phyloP scores from a whole-genome alignment of 2,329 filamentous ascomycete genomes.

The Xylogone sp. region DNA sequence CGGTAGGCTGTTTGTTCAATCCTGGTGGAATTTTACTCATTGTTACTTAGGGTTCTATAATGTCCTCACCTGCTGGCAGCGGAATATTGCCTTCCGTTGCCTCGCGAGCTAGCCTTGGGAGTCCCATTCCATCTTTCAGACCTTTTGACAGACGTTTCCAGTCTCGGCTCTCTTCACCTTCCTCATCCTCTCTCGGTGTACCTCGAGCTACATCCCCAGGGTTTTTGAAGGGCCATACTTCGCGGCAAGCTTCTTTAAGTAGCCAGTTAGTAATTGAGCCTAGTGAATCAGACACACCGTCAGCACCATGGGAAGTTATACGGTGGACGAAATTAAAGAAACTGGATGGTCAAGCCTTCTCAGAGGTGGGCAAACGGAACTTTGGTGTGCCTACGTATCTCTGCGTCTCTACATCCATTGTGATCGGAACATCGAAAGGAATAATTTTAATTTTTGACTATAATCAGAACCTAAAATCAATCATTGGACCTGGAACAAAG shows the following conservation, averaged over 20 bases:
- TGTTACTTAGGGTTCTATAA: constrained; percentile 49
- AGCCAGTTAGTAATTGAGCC: constrained; percentile 63
- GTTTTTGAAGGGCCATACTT: constrained; percentile 66
- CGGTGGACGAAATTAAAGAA: constrained; percentile 93
- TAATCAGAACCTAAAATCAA: constrained; percentile 89
- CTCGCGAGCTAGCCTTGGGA: constrained; percentile 60
- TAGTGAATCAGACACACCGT: constrained; percentile 55
- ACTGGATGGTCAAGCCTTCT: constrained; percentile 84
- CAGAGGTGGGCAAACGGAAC: constrained; percentile 85
- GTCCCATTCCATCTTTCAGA: constrained; percentile 77
- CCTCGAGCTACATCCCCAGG: constrained; percentile 68
- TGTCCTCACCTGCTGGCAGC: constrained; percentile 70
- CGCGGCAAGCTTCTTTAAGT: constrained; percentile 73
- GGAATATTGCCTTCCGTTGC: constrained; percentile 67
- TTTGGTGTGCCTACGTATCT: constrained; percentile 91
- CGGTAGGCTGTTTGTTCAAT: constrained; percentile 47
- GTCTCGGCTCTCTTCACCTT: constrained; percentile 58
- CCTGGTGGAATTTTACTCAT: not conserved
- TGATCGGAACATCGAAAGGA: constrained; percentile 89
- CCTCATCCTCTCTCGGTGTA: constrained; percentile 50
- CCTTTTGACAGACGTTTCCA: constrained; percentile 96
- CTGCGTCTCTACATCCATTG: constrained; percentile 81
- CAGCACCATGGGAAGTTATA: constrained; percentile 93
- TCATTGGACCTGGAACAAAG: constrained; percentile 91
- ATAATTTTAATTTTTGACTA: constrained; percentile 96